Percentiles rank a stretch among this genome's conserved stretches.
Conservation (phyloP, 495 filamentous ascomycete genomes). For the Penicillium antarcticum region DNA sequence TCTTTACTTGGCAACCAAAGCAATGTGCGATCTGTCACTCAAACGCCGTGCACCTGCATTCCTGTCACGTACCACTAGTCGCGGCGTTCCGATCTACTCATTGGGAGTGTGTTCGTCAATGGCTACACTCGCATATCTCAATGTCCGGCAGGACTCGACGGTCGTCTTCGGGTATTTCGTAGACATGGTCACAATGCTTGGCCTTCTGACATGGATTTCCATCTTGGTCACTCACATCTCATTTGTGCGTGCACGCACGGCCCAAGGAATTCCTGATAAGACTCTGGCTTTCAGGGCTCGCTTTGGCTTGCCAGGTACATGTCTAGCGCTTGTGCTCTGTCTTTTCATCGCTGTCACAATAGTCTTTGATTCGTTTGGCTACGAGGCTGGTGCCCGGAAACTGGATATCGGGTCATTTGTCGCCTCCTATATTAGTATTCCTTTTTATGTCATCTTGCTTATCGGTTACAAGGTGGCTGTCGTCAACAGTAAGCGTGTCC, state of each 20-base stretch:
- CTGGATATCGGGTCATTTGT: slow-evolving; percentile 66
- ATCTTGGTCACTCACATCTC: slow-evolving; percentile 75
- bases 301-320: slow-evolving; percentile 65
- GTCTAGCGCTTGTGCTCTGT: slow-evolving; percentile 60
- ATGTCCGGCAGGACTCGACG: slow-evolving; percentile 57
- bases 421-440: slow-evolving; percentile 74
- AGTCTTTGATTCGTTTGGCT: slow-evolving; percentile 63
- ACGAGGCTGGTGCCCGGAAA: slow-evolving; percentile 31
- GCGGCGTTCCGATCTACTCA: slow-evolving; percentile 70
- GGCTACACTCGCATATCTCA: slow-evolving; percentile 69
- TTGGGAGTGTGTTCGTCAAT: slow-evolving; percentile 57
- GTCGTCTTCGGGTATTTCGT: slow-evolving; percentile 75
- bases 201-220: slow-evolving; percentile 65
- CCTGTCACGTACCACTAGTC: slow-evolving; percentile 60
- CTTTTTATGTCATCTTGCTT: slow-evolving; percentile 67
- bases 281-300: slow-evolving; percentile 69
- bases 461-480: slow-evolving; percentile 61
- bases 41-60: slow-evolving; percentile 68
- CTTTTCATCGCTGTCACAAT: slow-evolving; percentile 69
- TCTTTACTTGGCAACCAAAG: slow-evolving; percentile 64
- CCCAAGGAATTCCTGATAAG: slow-evolving; percentile 60
- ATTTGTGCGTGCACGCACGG: slow-evolving; percentile 68
- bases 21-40: slow-evolving; percentile 68
- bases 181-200: slow-evolving; percentile 74
- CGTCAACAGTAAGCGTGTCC: slow-evolving; percentile 47